These are phyloP conservation scores for Saccharum officinarum DNA, from an alignment of 176 grass and related monocot species.

Conservation along the genomic window DNA sequence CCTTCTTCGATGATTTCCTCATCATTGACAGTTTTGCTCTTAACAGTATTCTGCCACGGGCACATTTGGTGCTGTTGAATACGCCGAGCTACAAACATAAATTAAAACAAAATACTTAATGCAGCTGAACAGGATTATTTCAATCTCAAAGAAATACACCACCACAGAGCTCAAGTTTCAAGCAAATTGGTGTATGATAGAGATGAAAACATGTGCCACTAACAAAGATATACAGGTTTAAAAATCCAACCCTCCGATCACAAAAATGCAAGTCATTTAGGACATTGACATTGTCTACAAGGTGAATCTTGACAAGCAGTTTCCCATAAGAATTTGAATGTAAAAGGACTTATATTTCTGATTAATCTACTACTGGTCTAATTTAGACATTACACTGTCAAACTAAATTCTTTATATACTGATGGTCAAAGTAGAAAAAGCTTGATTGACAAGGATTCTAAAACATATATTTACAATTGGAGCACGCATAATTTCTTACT, in stretches of 20 bases:
- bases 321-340: neutral
- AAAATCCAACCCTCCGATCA: neutral
- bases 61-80: neutral
- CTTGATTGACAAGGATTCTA: neutral
- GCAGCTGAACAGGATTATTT: neutral
- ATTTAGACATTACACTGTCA: neutral
- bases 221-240: neutral
- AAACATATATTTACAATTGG: neutral
- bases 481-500: neutral
- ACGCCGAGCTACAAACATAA: neutral
- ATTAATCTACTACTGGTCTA: neutral
- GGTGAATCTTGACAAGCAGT: neutral
- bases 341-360: neutral
- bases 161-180: neutral
- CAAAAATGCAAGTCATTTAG: neutral
- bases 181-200: neutral
- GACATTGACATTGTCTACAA: neutral
- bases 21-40: neutral
- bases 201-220: neutral
- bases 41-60: neutral
- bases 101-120: neutral
- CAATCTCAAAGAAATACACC: neutral
- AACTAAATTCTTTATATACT: neutral
- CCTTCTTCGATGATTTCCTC: neutral
- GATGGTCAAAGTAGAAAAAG: neutral